Percentiles rank a stretch among this genome's conserved stretches.
phyloP scores from a whole-genome alignment of 352 stramenopile genomes.

The Pythium plurisporium region DNA sequence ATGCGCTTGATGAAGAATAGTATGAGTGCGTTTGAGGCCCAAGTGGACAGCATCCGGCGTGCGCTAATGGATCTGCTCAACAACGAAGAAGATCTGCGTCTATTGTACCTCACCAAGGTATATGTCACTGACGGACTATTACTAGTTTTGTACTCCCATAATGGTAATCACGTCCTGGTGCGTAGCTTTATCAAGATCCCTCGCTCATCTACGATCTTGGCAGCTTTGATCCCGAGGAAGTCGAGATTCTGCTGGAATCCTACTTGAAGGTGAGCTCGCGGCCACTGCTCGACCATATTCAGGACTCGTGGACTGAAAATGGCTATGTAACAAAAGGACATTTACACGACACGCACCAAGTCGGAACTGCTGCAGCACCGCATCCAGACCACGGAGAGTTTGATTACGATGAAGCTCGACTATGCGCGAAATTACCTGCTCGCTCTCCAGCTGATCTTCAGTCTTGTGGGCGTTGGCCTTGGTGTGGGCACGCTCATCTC shows the following conservation, averaged over 20 bases:
- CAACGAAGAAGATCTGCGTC: slow-evolving; percentile 31
- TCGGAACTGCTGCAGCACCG: slow-evolving; percentile 29
- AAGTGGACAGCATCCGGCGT: slow-evolving; percentile 32
- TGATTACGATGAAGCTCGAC: slow-evolving; percentile 49
- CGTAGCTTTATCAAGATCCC: slow-evolving; percentile 24
- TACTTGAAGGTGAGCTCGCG: slow-evolving; percentile 34
- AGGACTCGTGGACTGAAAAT: too few relatives aligned
- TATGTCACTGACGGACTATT: not conserved
- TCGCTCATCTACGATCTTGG: slow-evolving; percentile 26
- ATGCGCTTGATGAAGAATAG: slow-evolving; percentile 36
- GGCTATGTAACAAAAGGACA: too few relatives aligned
- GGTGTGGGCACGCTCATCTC: slow-evolving; percentile 37
- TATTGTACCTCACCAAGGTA: slow-evolving; percentile 35
- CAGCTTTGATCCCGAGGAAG: slow-evolving; percentile 34
- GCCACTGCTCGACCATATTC: too few relatives aligned
- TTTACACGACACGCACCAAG: slow-evolving; percentile 32
- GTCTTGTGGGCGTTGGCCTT: slow-evolving; percentile 28
- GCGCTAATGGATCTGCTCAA: slow-evolving; percentile 31
- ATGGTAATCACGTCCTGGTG: not conserved
- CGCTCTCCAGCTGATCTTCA: slow-evolving; percentile 41
- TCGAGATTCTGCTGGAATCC: slow-evolving; percentile 31
- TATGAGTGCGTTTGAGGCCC: slow-evolving; percentile 30
- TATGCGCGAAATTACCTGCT: slow-evolving; percentile 50
- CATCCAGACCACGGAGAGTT: slow-evolving; percentile 30
- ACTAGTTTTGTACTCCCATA: not conserved